Percentiles rank a stretch among this genome's conserved stretches.
Conservation (phyloP, 179 eudicot species). For the Heliamphora pulchella region DNA sequence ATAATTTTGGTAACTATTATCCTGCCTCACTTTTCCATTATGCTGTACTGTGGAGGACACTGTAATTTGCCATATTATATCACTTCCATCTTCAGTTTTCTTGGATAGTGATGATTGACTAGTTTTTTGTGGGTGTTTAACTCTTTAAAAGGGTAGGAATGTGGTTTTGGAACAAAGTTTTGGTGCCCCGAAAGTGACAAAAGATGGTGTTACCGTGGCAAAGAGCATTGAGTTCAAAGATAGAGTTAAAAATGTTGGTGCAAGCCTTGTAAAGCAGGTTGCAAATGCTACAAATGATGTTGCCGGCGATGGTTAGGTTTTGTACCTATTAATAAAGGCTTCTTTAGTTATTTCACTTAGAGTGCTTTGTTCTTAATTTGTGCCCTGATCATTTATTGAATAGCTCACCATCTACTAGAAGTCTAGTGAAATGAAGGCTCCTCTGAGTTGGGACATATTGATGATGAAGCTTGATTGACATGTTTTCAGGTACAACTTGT, state of each 20-base stretch:
- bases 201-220: conserved; percentile 97
- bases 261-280: conserved; percentile 93
- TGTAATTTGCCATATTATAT: background rate
- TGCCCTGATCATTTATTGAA: too few relatives aligned
- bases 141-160: conserved; percentile 60
- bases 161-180: conserved; percentile 84
- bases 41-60: background rate
- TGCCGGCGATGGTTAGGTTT: conserved; percentile 81
- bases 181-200: conserved; percentile 93
- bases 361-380: background rate
- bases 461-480: background rate
- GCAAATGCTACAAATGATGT: conserved; percentile 97
- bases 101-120: background rate
- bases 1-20: background rate
- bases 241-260: conserved; percentile 74
- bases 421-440: background rate
- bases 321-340: background rate
- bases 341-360: background rate
- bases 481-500: conserved; percentile 66
- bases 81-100: background rate
- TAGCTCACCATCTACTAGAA: background rate
- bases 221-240: conserved; percentile 87
- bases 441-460: background rate
- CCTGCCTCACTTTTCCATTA: background rate
- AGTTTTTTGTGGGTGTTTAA: conserved; percentile 9